Base-by-base conservation (phyloP, 1,284 basidiomycete genomes). In the Afroboletus lepidellus region DNA sequence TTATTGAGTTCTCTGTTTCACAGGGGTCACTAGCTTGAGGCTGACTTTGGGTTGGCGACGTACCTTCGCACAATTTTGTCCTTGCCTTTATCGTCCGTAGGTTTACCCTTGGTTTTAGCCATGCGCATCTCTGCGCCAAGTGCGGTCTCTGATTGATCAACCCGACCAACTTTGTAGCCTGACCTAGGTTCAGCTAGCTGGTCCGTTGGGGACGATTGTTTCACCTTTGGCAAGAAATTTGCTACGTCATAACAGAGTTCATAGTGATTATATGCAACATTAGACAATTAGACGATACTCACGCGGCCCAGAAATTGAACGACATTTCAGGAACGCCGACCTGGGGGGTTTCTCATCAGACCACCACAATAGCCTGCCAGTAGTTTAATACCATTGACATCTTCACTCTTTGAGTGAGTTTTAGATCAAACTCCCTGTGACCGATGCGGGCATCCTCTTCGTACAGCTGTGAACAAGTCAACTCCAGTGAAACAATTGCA, bases 111-210 rank as follows among this genome's bases (percentile, higher is more conserved):
- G 46, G 91, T 79, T 8, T 84, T 85, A 8, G 86, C 86, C 53
- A 89, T 63, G 15, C 87, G 83, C 87, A 90, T 90, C 67, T 90
- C 88, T 8, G 87, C 87, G 5, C 87, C 88, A 15, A 90, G 78
- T 3, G 87, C 94, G 0, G 97, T 99, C 73, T 99, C 97, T 3
- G 88, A 86, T 72, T 99, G 97, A 66, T 98, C 96, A 11, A 99
- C 97, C 15, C 93, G 85, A 16, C 97, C 97, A 51, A 99, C 93
- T 73, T 98, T 98, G 76, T 97, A 93, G 0, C 95, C 94, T 78
- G n/a, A 3, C 36, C n/a, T 73, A 16, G 5, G 15, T 38, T 57
- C 20, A 60, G 48, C 9, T 8, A 27, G 27, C 2, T 9, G 16
- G 1, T 21, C 21, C 3, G 1, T 18, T 13, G 15, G 21, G 12